A percentile compares a stretch with the other conserved stretches of the same genome.
Conservation (phyloP, 805 yeast genomes). For the Yamadazyma takamatsuzukensis region DNA sequence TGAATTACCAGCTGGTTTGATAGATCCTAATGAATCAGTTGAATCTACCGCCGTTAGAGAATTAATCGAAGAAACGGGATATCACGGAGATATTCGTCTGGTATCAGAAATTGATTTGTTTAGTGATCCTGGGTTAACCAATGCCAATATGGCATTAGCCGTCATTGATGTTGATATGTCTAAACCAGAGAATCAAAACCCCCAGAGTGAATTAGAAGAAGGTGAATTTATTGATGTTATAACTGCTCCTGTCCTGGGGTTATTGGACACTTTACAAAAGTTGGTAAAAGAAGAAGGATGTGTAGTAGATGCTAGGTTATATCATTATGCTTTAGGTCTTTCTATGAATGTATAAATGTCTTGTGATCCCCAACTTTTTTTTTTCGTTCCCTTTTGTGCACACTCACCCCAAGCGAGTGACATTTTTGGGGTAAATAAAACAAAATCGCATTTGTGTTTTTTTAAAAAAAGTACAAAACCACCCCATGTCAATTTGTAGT, state of each 20-base stretch:
- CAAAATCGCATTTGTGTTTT: too few species aligned
- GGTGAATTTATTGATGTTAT: slow-evolving; percentile 92
- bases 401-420: too few species aligned
- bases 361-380: too few species aligned
- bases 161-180: slow-evolving; percentile 72
- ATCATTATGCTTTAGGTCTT: slow-evolving; percentile 81
- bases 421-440: too few species aligned
- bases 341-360: too few species aligned
- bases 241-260: slow-evolving; percentile 56
- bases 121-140: slow-evolving; percentile 84
- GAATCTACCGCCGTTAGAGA: slow-evolving; percentile 85
- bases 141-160: slow-evolving; percentile 80
- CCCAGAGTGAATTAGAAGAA: slow-evolving; percentile 76
- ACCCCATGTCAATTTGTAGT: slow-evolving; percentile 18
- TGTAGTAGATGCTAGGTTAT: slow-evolving; percentile 81
- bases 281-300: slow-evolving; percentile 61
- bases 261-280: slow-evolving; percentile 51
- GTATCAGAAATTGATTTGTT: slow-evolving; percentile 40
- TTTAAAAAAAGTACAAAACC: too few species aligned
- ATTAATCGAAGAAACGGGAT: slow-evolving; percentile 90
- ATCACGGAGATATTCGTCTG: slow-evolving; percentile 57
- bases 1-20: slow-evolving; percentile 93
- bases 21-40: slow-evolving; percentile 78
- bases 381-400: too few species aligned
- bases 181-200: slow-evolving; percentile 62